Percentiles rank a stretch among this genome's conserved stretches.
phyloP scores from a whole-genome alignment of 2,329 filamentous ascomycete genomes.

The Blastomyces percursus region DNA sequence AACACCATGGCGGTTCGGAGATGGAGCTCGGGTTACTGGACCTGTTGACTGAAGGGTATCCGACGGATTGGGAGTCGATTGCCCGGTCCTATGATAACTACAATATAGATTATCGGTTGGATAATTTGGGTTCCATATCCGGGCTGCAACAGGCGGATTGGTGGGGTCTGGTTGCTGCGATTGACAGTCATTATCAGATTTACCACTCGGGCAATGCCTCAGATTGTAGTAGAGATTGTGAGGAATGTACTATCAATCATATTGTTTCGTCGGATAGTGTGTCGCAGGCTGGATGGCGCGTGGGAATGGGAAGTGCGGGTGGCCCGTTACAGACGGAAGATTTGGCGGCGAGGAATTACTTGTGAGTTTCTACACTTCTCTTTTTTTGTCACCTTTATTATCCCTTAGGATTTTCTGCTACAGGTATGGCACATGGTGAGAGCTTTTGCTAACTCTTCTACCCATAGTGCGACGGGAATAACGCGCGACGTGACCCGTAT shows the following conservation, averaged over 20 bases:
- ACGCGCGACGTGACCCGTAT: slow-evolving; percentile 33
- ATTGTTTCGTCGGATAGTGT: slow-evolving; percentile 28
- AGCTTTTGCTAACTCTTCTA: slow-evolving; percentile 11
- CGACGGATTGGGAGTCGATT: slow-evolving; percentile 30
- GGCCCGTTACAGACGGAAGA: slow-evolving; percentile 18
- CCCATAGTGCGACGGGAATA: slow-evolving; percentile 32
- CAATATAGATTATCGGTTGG: slow-evolving; percentile 31
- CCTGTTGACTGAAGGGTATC: slow-evolving; percentile 30
- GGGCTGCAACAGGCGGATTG: slow-evolving; percentile 33
- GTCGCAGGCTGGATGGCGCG: slow-evolving; percentile 26
- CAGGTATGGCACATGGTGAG: not conserved
- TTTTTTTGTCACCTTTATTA: not conserved
- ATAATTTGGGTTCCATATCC: slow-evolving; percentile 32
- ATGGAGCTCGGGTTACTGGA: slow-evolving; percentile 26
- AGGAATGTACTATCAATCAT: slow-evolving; percentile 26
- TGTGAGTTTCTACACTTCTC: slow-evolving; percentile 22
- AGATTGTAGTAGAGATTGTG: slow-evolving; percentile 24
- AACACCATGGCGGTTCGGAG: slow-evolving; percentile 9
- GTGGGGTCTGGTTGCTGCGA: slow-evolving; percentile 34
- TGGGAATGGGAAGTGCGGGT: slow-evolving; percentile 23
- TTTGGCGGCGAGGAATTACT: slow-evolving; percentile 28
- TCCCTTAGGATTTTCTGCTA: not conserved
- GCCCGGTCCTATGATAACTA: slow-evolving; percentile 29
- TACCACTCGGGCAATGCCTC: slow-evolving; percentile 26
- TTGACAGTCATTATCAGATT: slow-evolving; percentile 35